Base-by-base conservation (phyloP, 2,329 filamentous ascomycete genomes). In the Apiospora koreana region DNA sequence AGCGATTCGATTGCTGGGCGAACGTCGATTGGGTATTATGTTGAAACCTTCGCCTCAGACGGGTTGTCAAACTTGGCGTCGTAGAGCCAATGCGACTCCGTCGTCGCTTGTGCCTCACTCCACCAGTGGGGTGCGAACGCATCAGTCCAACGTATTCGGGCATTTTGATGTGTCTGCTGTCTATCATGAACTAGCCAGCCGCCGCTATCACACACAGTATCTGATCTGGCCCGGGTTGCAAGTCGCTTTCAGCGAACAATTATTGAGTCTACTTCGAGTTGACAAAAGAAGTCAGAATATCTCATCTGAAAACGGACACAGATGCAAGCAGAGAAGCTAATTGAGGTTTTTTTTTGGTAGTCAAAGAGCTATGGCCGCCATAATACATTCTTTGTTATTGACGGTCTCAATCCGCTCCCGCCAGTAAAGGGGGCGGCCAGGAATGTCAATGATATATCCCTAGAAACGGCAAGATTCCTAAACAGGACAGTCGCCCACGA, bases 401-500 rank as follows among this genome's bases (percentile, higher is more conserved):
- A 38, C 54, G 10, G 31, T 62, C 65, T 35, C 9, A 31, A 35
- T 67, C 65, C 65, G 65, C 45, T 67, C 65, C 41, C 65, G 65
- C 42, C 28, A 23, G 65, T 66, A 31, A 42, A 46, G 65, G 65
- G 25, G 65, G 25, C 42, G 3, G 42, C 25, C 65, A 67, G 42
- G 65, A 46, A 67, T 45, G 42, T 31, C 23, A 46, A 35, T 35
- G 41, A 46, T 67, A 42, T 46, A 67, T 67, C 65, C 65, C 42
- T 67, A 10, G 65, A 43, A 67, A 46, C 65, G 21, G 54, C 54
- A 38, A 38, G 54, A 62, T 62, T 62, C 54, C 54, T 62, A 35
- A 62, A 62, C 54, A 62, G 54, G 54, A 62, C 54, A n/a, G 18
- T 16, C 31, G 31, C 54, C 21, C 31, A 38, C 16, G 21, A 62